A percentile compares a stretch with the other conserved stretches of the same genome.
phyloP scores from a whole-genome alignment of 116 monocot species.

The Zostera marina region DNA sequence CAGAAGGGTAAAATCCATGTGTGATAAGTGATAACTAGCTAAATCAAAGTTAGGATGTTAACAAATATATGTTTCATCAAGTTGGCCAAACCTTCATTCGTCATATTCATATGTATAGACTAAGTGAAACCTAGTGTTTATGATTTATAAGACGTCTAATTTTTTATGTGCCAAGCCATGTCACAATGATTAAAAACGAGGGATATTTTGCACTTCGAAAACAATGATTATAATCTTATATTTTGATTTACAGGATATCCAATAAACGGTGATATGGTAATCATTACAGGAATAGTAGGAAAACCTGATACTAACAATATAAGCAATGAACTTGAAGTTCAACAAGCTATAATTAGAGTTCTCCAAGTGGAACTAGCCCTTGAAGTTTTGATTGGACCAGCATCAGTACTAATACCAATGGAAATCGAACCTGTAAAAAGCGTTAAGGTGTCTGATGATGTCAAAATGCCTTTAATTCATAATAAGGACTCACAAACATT shows the following conservation, averaged over 20 bases:
- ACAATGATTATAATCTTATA: background rate
- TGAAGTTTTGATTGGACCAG: constrained; percentile 28
- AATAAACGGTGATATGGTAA: constrained; percentile 12
- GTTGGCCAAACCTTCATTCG: no score
- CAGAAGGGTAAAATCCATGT: no score
- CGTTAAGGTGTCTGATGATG: background rate
- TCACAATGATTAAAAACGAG: no score
- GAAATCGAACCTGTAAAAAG: background rate
- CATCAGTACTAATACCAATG: background rate
- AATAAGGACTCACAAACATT: background rate
- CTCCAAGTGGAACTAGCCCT: constrained; percentile 49
- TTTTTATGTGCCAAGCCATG: no score
- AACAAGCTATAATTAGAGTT: constrained; percentile 38
- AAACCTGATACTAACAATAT: background rate
- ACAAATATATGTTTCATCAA: no score
- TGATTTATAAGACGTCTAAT: no score
- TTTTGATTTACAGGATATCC: constrained; percentile 1
- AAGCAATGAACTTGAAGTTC: constrained; percentile 21
- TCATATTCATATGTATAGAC: no score
- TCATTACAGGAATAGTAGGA: constrained; percentile 7
- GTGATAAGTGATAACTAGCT: no score
- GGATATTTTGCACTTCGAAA: no score
- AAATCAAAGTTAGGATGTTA: no score
- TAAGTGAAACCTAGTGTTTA: no score
- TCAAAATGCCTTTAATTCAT: no score